Conservation (phyloP, 139 green algal genomes). For the Micractinium conductrix region DNA sequence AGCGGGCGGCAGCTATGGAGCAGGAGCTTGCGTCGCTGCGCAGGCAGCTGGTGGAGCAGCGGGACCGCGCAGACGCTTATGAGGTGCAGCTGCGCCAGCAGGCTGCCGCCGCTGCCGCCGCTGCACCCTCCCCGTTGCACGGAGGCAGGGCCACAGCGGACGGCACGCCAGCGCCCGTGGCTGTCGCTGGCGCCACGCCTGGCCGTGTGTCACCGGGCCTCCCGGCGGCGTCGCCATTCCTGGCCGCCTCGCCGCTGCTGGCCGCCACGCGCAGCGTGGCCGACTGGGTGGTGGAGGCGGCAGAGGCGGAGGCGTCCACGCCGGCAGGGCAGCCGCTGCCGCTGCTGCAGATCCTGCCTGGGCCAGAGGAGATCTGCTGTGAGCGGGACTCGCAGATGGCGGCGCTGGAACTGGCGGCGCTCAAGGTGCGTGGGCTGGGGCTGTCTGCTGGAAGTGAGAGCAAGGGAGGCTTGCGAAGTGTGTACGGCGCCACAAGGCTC, state of each 20-base stretch:
- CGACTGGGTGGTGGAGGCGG: conserved; percentile 16
- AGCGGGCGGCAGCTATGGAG: not conserved
- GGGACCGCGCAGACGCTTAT: conserved; percentile 19
- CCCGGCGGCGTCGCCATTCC: no score
- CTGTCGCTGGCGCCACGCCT: no score
- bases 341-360: conserved; percentile 26
- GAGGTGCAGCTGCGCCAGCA: conserved; percentile 3
- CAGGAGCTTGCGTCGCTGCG: not conserved
- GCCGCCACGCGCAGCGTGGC: conserved; percentile 14
- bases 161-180: no score
- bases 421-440: conserved; percentile 30
- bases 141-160: no score
- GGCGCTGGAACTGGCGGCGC: not conserved
- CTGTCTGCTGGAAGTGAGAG: no score
- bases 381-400: conserved; percentile 16
- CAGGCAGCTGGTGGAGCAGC: not conserved
- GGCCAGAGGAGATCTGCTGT: not conserved
- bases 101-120: not conserved
- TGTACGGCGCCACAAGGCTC: no score
- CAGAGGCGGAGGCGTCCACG: not conserved
- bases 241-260: conserved; percentile 25
- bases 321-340: conserved; percentile 16
- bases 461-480: no score
- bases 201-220: no score
- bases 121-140: no score